Evolutionary conservation across 1,284 basidiomycete genomes (phyloP).

Genomic region (Hypsizygus ulmarius): DNA sequence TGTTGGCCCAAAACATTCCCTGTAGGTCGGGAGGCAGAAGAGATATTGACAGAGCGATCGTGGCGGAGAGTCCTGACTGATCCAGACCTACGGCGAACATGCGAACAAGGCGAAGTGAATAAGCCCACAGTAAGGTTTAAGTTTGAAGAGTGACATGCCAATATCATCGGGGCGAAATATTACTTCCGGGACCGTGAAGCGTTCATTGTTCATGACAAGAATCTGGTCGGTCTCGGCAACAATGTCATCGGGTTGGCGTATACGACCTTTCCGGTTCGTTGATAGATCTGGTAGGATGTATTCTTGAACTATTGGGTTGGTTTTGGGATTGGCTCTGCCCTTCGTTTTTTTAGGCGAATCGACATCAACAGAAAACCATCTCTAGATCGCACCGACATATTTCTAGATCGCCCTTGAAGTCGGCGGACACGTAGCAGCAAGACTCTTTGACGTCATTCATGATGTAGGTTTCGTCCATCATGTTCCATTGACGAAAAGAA

Average conservation of each 20-base stretch:
- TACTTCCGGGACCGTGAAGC: slow-evolving; percentile 86
- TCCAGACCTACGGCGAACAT: slow-evolving; percentile 60
- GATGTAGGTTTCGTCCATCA: slow-evolving; percentile 95
- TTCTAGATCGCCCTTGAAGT: slow-evolving; percentile 76
- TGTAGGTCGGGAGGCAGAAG: slow-evolving; percentile 74
- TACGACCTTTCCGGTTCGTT: slow-evolving; percentile 63
- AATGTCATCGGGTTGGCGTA: slow-evolving; percentile 55
- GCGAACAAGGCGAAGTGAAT: slow-evolving; percentile 5
- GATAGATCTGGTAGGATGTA: slow-evolving; percentile 90
- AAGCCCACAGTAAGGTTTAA: slow-evolving; percentile 7
- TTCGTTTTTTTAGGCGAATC: slow-evolving; percentile 13
- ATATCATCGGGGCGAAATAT: slow-evolving; percentile 88
- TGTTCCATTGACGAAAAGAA: slow-evolving; percentile 95
- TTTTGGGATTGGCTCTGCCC: slow-evolving; percentile 44
- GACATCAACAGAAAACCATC: slow-evolving; percentile 12
- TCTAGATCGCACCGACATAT: slow-evolving; percentile 63
- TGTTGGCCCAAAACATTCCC: slow-evolving; percentile 93
- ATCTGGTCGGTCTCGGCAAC: slow-evolving; percentile 71
- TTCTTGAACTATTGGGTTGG: slow-evolving; percentile 77
- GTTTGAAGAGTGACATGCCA: slow-evolving; percentile 47
- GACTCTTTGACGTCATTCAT: slow-evolving; percentile 88
- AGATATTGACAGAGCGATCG: slow-evolving; percentile 74
- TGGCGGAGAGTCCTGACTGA: slow-evolving; percentile 76
- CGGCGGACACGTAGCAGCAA: slow-evolving; percentile 83
- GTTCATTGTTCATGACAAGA: slow-evolving; percentile 84